Evolutionary conservation across 1,284 basidiomycete genomes (phyloP).

Genomic region (Ceratobasidium papillatum): DNA sequence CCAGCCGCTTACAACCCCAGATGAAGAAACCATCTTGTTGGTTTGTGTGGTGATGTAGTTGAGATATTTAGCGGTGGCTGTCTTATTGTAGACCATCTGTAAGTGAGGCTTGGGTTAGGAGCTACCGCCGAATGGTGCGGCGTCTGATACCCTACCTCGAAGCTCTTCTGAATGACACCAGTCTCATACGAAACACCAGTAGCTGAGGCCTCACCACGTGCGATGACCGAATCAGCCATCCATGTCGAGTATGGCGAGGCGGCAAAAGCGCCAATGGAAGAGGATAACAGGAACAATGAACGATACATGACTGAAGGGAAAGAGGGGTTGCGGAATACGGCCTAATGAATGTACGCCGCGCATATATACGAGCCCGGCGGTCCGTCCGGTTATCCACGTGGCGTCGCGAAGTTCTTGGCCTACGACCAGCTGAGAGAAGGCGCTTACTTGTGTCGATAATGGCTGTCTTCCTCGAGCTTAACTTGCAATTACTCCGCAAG

Average conservation of each 20-base stretch:
- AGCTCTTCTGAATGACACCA: constrained; percentile 39
- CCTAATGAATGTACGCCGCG: neutral
- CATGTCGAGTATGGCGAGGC: constrained; percentile 29
- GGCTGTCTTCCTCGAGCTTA: neutral
- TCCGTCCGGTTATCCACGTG: constrained; percentile 30
- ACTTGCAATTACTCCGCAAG: constrained; percentile 15
- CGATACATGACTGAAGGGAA: neutral
- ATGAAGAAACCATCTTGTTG: constrained; percentile 35
- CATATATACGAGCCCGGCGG: constrained; percentile 22
- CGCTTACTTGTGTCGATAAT: neutral
- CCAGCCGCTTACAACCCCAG: constrained; percentile 21
- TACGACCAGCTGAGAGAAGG: neutral
- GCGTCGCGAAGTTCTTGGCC: constrained; percentile 21
- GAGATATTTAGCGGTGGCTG: constrained; percentile 24
- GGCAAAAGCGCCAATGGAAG: constrained; percentile 8
- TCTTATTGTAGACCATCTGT: constrained; percentile 38
- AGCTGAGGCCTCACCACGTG: constrained; percentile 18
- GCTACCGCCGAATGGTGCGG: neutral
- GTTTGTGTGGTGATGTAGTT: constrained; percentile 39
- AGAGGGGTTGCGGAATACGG: neutral
- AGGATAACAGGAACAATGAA: constrained; percentile 14
- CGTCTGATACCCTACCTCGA: constrained; percentile 1
- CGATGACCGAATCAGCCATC: constrained; percentile 40
- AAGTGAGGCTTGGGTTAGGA: neutral
- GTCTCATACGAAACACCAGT: constrained; percentile 34